phyloP scores from a whole-genome alignment of 257 asterid genomes.

The Solanum medicagineum region DNA sequence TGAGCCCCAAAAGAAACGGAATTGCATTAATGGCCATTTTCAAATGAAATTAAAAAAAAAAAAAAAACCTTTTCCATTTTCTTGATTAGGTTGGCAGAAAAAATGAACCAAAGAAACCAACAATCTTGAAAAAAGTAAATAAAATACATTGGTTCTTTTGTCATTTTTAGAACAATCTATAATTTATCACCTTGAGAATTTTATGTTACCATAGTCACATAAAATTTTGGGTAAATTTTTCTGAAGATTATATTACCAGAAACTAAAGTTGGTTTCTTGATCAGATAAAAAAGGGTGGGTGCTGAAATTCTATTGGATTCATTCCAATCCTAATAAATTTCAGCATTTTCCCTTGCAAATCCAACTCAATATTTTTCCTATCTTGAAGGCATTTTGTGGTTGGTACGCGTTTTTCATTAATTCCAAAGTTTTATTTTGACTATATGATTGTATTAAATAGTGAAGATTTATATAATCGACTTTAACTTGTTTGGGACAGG shows the following conservation, averaged over 20 bases:
- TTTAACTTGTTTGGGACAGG: background rate
- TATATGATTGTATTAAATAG: too few relatives aligned
- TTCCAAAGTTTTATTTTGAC: background rate
- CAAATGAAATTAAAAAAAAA: background rate
- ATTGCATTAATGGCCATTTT: constrained; percentile 20
- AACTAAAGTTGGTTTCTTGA: background rate
- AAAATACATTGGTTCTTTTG: background rate
- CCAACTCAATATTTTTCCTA: background rate
- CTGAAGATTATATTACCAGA: background rate
- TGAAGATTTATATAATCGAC: background rate
- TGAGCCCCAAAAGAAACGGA: constrained; percentile 21
- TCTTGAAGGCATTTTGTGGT: background rate
- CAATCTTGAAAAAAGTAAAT: background rate
- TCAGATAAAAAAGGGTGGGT: background rate
- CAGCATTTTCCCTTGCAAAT: constrained; percentile 16
- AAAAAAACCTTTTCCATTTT: background rate
- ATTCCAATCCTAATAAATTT: constrained; percentile 20
- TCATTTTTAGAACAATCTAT: background rate
- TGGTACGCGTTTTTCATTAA: background rate
- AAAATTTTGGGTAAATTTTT: background rate
- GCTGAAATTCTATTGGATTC: constrained; percentile 29
- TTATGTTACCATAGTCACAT: background rate
- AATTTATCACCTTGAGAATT: background rate
- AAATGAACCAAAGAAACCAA: background rate
- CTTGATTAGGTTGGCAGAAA: constrained; percentile 17